Percentiles rank a stretch among this genome's conserved stretches.
Evolutionary conservation across 352 stramenopile species (phyloP).

Genomic region (Phytophthora sp.): DNA sequence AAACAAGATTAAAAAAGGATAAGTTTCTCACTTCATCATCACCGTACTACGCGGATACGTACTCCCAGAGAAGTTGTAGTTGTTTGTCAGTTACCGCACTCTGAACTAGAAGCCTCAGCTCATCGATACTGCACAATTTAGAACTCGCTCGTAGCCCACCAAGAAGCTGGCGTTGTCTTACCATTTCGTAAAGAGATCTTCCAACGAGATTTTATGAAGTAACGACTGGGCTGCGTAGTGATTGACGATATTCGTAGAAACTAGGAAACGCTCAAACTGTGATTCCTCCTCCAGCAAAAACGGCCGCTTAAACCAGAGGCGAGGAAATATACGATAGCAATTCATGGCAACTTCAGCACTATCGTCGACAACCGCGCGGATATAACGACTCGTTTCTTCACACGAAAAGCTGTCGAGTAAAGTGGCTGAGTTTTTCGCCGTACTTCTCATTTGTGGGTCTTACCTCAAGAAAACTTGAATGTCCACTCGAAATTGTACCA

Average conservation of each 20-base stretch:
- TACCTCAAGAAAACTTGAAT: conserved; percentile 63
- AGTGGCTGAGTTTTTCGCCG: not conserved
- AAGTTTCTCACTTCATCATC: not conserved
- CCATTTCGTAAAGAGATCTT: conserved; percentile 59
- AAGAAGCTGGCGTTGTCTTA: conserved; percentile 4
- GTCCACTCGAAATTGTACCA: conserved; percentile 63
- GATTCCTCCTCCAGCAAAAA: conserved; percentile 82
- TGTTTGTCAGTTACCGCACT: conserved; percentile 46
- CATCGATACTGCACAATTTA: conserved; percentile 36
- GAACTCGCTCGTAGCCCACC: not conserved
- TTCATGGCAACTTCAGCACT: conserved; percentile 59
- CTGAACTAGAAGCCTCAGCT: conserved; percentile 43
- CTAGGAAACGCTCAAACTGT: conserved; percentile 74
- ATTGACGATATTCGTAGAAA: conserved; percentile 69
- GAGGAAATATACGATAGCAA: conserved; percentile 50
- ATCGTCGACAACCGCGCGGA: conserved; percentile 59
- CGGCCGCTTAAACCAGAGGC: conserved; percentile 76
- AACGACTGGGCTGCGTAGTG: conserved; percentile 71
- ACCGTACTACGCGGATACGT: not conserved
- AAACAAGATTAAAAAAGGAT: not conserved
- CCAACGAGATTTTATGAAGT: conserved; percentile 66
- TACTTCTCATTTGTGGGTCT: not conserved
- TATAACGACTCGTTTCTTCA: conserved; percentile 42
- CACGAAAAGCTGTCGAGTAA: conserved; percentile 34
- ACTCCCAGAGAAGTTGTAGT: conserved; percentile 56